Base-by-base conservation (phyloP, 148 eudicot genomes). In the Vaccinium vitisidaea region DNA sequence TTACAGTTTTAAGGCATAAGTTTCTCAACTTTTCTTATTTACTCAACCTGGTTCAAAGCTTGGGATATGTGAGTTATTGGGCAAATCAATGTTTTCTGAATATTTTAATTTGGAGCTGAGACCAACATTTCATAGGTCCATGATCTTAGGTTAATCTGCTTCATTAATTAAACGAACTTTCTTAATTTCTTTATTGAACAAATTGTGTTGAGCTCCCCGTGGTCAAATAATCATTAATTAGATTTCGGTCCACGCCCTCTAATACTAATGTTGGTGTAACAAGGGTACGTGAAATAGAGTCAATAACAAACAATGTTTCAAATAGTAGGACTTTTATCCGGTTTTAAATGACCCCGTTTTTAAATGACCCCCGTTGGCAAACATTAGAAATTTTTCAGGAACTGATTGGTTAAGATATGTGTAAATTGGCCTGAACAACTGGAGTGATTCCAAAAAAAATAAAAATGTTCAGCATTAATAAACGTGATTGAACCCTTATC, bases 41-140 rank as follows among this genome's bases (percentile, higher is more conserved):
- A 70, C 75, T 70, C 75, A 70, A 70, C 75, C 75, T 70, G 74
- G 43, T 70, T 27, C 75, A 70, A 30, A 30, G 6, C 75, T 70
- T 30, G 39, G 75, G 43, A 70, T 27, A 30, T 23, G 8, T 10
- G 39, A 32, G 43, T 70, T 70, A 27, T 11, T 11, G 75, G 75
- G 7, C 75, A 70, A 70, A 61, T 61, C 67, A 61, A 61, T 21
- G 67, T 61, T n/a, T 59, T 61, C 25, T 61, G 25, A 8, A 61
- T 21, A 6, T 61, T 61, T 61, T 61, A 61, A 61, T 61, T 61
- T 61, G 25, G 67, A 61, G 67, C 16, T 58, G 19, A 61, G 67
- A 61, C 67, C 67, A 21, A 61, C 67, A 61, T 61, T 21, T 59
- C 25, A 8, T 61, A 61, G 9, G 67, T 21, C 8, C 27, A 61